A percentile compares a stretch with the other conserved stretches of the same genome.
Conservation (phyloP, 108 stramenopile genomes). For the Aurantiochytrium sp. region DNA sequence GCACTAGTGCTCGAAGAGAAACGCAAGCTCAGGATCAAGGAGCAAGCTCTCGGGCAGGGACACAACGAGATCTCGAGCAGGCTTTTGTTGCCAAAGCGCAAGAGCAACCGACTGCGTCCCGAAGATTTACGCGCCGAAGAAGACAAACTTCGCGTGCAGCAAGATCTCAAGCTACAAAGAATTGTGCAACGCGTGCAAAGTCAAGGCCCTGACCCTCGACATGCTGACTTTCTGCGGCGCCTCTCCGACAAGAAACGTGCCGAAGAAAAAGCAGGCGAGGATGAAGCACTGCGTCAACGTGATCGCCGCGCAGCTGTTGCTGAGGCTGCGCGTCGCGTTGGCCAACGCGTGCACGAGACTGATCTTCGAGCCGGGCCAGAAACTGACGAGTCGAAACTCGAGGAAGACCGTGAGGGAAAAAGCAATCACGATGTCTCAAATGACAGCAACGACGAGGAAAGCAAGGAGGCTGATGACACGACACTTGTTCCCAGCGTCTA, state of each 20-base stretch:
- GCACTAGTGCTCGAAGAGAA: not conserved
- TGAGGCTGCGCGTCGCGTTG: not conserved
- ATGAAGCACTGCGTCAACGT: not conserved
- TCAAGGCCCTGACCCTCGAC: conserved; percentile 7
- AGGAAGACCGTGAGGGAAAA: no score
- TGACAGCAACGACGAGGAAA: not conserved
- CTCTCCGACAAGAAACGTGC: not conserved
- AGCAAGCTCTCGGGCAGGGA: not conserved
- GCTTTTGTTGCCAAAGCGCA: not conserved
- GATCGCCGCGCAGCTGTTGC: not conserved
- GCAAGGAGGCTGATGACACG: not conserved
- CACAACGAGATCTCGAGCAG: not conserved
- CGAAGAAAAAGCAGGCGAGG: not conserved
- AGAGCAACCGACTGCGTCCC: not conserved
- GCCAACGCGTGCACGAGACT: not conserved
- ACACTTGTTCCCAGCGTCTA: not conserved
- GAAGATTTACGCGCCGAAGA: not conserved
- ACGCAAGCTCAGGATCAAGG: not conserved
- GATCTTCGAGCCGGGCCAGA: not conserved
- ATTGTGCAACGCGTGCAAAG: not conserved
- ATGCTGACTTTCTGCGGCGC: not conserved
- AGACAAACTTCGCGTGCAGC: not conserved
- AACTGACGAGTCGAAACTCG: not conserved
- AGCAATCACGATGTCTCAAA: no score
- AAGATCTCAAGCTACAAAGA: not conserved